Evolutionary conservation across 1,139 yeast species (phyloP), one percentile per base, ranked within the genome.

Genomic region (Taiozyma onychis): DNA sequence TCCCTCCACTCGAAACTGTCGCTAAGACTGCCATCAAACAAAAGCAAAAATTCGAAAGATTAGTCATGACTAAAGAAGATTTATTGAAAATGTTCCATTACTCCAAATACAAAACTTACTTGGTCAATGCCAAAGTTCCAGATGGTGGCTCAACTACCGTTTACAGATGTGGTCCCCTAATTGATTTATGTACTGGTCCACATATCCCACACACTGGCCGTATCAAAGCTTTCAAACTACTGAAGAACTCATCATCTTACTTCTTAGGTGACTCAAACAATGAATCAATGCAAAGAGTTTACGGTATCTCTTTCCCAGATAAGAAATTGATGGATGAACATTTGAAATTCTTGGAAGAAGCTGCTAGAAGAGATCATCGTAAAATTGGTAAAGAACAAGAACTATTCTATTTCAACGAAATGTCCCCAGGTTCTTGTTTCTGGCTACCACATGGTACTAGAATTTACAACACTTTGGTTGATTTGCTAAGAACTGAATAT

Each of bases 381-480:
- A 91, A 85, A 72, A 85, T 95, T 58, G 99, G 99, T 70, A 85
- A 76, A 66, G 98, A 93, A 66, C 99, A 95, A 74, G 99, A 93
- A 67, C 80, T 95, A 65, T 95, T 91, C 74, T 80, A 85, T 71
- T 95, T 95, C 80, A 83, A 91, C 70, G 99, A 95, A 71, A 74
- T 93, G 85, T 88, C 97, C 34, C 99, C 99, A 51, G 99, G 99
- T 61, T 82, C 91, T 46, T 90, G 96, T 53, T 91, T 93, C 80
- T 91, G 98, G 97, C 80, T 93, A 64, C 99, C 99, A 48, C 98
- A 93, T 65, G 99, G 99, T 70, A 82, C 99, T 45, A 85, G 98
- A 75, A 90, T 93, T 65, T 93, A 90, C 78, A 88, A 88, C 71
- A 81, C 88, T 46, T 76, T 93, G 67, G 81, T 84, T 60, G 89